Evolutionary conservation across 805 yeast genomes (phyloP).

Genomic region (Ogataea sp.): DNA sequence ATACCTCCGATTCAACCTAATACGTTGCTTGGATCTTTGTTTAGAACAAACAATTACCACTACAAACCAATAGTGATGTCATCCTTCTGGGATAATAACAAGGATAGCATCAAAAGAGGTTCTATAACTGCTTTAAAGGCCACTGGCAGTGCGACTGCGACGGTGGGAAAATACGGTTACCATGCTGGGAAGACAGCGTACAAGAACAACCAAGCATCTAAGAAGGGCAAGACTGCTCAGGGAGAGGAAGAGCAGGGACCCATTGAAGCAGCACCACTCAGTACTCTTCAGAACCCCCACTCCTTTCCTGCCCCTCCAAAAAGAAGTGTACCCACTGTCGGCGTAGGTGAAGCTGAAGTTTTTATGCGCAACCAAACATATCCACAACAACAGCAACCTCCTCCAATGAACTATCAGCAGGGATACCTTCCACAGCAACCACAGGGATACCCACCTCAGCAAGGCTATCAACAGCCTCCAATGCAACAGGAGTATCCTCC

Average conservation of each 20-base stretch:
- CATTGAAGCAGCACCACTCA: constrained; percentile 12
- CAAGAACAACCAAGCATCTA: constrained; percentile 28
- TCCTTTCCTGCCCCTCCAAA: constrained; percentile 34
- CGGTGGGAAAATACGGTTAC: constrained; percentile 38
- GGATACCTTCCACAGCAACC: constrained; percentile 11
- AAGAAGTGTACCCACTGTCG: constrained; percentile 20
- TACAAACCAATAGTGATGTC: too few relatives aligned
- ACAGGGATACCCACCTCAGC: constrained; percentile 9
- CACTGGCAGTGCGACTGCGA: constrained; percentile 41
- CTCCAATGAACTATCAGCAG: too few relatives aligned
- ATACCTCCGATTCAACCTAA: too few relatives aligned
- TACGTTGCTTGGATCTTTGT: too few relatives aligned
- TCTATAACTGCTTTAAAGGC: constrained; percentile 42
- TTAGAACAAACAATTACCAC: too few relatives aligned
- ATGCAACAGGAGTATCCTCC: constrained; percentile 14
- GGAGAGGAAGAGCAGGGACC: constrained; percentile 8
- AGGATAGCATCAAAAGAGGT: constrained; percentile 41
- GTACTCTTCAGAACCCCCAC: constrained; percentile 20
- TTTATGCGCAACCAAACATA: constrained; percentile 7
- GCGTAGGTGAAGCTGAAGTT: neutral
- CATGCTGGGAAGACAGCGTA: constrained; percentile 40
- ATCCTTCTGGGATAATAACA: constrained; percentile 44
- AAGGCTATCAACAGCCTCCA: constrained; percentile 12
- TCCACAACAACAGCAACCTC: constrained; percentile 12
- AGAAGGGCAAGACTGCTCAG: constrained; percentile 12